Evolutionary conservation across 345 rosid species (phyloP), one percentile per base, ranked within the genome.

Genomic region (Citrus mangshanensis): DNA sequence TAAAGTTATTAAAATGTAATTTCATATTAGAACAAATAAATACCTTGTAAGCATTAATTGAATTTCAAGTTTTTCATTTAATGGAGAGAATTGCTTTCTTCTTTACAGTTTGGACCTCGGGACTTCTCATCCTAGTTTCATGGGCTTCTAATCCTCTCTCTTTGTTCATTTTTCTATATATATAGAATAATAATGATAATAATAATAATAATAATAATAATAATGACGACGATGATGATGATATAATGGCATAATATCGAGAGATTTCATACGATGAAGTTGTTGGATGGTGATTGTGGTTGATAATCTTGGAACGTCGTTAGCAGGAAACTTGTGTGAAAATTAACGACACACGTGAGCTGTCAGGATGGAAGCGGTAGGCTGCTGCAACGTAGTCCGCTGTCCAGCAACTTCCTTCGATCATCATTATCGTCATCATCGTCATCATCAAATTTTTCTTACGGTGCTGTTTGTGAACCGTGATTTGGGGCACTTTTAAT

Each of bases 181-280:
- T 40, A 8, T 40, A 8, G 8, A n/a, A n/a, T n/a, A n/a, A n/a
- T n/a, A n/a, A 38, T 38, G 0, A 7, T 8, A 9, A 38, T 9
- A 2, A 9, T 38, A 1, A 7, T 38, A 1, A 38, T 8, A 0
- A 7, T 2, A 0, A 32, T 32, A 0, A 32, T 0, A 1, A 32
- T 32, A 5, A 32, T 4, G 35, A 32, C 0, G 37, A 34, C 1
- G 12, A 2, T 0, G 3, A 40, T 2, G 12, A 8, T 0, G 3
- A 40, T 40, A 4, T 40, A 40, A 40, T 40, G 13, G 3, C 46
- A 40, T 9, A 40, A 2, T 2, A 0, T 2, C 4, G 46, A 9
- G 46, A 40, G 46, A 40, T 40, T 40, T 46, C 5, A 46, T 46
- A 0, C 0, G 51, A 3, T 46, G 28, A 18, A 2, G 4, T 5